Evolutionary conservation across 164 flowering plant genomes (phyloP), one percentile per base, ranked within the genome.

Genomic region (Kalanchoe fedtschenkoi): DNA sequence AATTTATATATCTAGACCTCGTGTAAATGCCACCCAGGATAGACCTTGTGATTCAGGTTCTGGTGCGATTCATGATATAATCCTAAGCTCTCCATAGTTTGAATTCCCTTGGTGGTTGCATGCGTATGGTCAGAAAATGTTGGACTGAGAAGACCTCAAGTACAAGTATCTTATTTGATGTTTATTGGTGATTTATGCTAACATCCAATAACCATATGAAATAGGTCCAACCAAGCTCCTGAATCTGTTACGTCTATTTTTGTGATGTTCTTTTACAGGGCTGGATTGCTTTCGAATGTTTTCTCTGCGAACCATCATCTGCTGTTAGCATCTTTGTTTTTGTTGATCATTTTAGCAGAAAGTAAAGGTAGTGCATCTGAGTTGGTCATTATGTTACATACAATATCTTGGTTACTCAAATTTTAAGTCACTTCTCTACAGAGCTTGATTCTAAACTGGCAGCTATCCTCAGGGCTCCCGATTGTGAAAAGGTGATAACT

Each of bases 331-430:
- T 68, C 83, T 51, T 59, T 80, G 26, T 74, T 73, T 72, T 66
- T 84, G 46, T 72, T 82, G 68, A 61, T 84, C 47, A 58, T 71
- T 69, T 37, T 81, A 65, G 74, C 77, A 34, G 89, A 82, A 68
- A 74, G 66, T 68, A 63, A 73, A 80, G 89, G 86, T 84, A 51
- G 15, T 51, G 2, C 54, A 79, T 44, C 22, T 66, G 26, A 10
- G 41, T 39, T 62, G 32, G 9, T 28, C 28, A 51, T 62, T 46
- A 24, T 15, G 38, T 38, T 21, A 19, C 13, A n/a, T 63, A 44
- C n/a, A 59, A n/a, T 58, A 44, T 15, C 26, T 11, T 10, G 26
- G 9, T 11, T 21, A 26, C 32, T 58, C 47, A 34, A 34, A 55
- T 34, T 6, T 5, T 60, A 53, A 26, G 24, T 57, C 63, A 19